These are phyloP conservation scores for Phoma sp. DNA, from an alignment of 2,329 filamentous ascomycete genomes.

Conservation along the genomic window DNA sequence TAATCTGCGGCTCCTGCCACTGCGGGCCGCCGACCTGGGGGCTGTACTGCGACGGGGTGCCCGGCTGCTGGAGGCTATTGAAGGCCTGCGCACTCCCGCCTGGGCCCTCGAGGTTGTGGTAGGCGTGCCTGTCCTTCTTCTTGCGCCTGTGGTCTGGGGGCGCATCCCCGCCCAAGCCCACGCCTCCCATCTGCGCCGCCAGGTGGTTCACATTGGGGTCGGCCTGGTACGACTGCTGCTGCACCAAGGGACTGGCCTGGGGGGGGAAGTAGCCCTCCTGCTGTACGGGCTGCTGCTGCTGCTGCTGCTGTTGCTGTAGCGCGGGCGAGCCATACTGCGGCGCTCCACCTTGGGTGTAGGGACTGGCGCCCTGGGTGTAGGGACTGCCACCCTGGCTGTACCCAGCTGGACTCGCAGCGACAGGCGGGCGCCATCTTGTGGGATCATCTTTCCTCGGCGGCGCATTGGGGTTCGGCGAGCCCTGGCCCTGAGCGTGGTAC, in stretches of 20 bases:
- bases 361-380: slow-evolving; percentile 31
- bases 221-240: slow-evolving; percentile 25
- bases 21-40: slow-evolving; percentile 44
- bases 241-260: slow-evolving; percentile 35
- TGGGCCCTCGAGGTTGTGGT: slow-evolving; percentile 81
- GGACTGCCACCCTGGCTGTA: slow-evolving; percentile 52
- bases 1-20: slow-evolving; percentile 52
- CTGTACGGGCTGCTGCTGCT: slow-evolving; percentile 37
- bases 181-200: slow-evolving; percentile 36
- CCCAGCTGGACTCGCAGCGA: slow-evolving; percentile 53
- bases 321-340: slow-evolving; percentile 41
- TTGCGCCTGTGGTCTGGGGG: slow-evolving; percentile 62
- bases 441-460: slow-evolving; percentile 37
- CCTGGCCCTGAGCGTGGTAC: slow-evolving; percentile 46
- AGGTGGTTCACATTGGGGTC: slow-evolving; percentile 45
- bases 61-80: slow-evolving; percentile 69
- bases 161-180: slow-evolving; percentile 46
- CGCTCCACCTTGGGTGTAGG: slow-evolving; percentile 32
- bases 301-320: slow-evolving; percentile 34
- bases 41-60: slow-evolving; percentile 62
- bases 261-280: slow-evolving; percentile 53
- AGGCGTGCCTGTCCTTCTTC: slow-evolving; percentile 95
- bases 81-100: slow-evolving; percentile 70
- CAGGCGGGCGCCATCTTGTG: slow-evolving; percentile 48
- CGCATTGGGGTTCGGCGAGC: slow-evolving; percentile 36